Evolutionary conservation across 2,329 filamentous ascomycete species (phyloP).

Genomic region (Conoideocrella luteorostrata): DNA sequence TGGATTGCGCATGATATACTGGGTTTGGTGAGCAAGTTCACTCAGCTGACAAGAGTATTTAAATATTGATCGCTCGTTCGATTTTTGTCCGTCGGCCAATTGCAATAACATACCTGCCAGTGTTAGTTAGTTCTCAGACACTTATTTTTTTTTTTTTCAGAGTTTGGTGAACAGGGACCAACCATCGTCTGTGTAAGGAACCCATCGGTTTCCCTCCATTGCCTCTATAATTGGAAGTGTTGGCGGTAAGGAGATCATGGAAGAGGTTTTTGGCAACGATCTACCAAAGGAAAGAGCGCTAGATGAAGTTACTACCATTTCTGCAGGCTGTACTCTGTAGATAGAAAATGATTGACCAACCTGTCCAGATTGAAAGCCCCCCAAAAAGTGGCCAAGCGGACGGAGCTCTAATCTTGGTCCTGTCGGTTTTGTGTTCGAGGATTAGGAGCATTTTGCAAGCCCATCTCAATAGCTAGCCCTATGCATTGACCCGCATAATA

Average conservation of each 20-base stretch:
- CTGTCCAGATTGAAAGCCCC: constrained; percentile 56
- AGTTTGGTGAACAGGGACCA: constrained; percentile 16
- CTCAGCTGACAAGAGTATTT: constrained; percentile 64
- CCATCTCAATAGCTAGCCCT: constrained; percentile 64
- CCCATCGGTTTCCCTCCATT: constrained; percentile 52
- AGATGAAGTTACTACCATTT: constrained; percentile 7
- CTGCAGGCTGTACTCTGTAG: constrained; percentile 10
- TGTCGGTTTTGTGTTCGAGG: constrained; percentile 20
- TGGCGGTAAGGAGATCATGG: constrained; percentile 45
- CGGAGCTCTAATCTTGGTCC: constrained; percentile 48
- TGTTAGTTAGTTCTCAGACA: not conserved
- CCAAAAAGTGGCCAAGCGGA: constrained; percentile 54
- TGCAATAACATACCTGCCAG: constrained; percentile 42
- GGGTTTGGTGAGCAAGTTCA: constrained; percentile 64
- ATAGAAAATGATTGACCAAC: constrained; percentile 32
- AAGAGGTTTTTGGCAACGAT: constrained; percentile 52
- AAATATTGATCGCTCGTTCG: constrained; percentile 61
- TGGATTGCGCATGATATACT: constrained; percentile 64
- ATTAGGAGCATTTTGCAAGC: constrained; percentile 49
- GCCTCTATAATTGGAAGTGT: constrained; percentile 55
- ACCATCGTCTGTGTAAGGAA: constrained; percentile 53
- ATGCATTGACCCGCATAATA: constrained; percentile 66
- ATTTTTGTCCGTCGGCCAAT: constrained; percentile 51
- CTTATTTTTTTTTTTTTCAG: not conserved
- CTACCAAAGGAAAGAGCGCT: constrained; percentile 58